These are phyloP conservation scores for Rosa multiflora DNA, from an alignment of 306 rosid genomes.

Conservation along the genomic window DNA sequence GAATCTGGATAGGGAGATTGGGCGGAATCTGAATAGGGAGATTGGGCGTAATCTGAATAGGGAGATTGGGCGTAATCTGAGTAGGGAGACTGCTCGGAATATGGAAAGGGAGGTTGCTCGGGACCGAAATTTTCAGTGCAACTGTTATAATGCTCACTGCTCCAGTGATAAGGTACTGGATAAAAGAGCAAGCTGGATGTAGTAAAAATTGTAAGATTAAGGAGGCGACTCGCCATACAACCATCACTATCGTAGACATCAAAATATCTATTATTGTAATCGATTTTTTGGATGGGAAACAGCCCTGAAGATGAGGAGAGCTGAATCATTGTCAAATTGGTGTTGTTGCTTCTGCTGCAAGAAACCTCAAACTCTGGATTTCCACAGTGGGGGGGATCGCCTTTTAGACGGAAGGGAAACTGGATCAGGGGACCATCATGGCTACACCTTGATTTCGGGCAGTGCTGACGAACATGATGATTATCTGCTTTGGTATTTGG, in stretches of 20 bases:
- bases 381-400: constrained; percentile 22
- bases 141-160: too few relatives aligned
- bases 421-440: constrained; percentile 12
- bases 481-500: constrained; percentile 6
- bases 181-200: not conserved
- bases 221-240: constrained; percentile 10
- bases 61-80: not conserved
- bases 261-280: fast-evolving
- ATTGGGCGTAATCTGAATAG: not conserved
- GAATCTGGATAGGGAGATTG: not conserved
- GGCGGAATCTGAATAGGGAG: too few relatives aligned
- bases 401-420: constrained; percentile 42
- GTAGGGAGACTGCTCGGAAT: not conserved
- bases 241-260: not conserved
- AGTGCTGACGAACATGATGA: not conserved
- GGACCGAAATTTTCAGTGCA: too few relatives aligned
- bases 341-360: constrained; percentile 17
- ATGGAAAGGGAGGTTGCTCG: not conserved
- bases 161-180: not conserved
- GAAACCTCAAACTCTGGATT: constrained; percentile 41
- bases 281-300: not conserved
- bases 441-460: constrained; percentile 25
- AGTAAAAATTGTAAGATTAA: not conserved
- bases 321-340: constrained; percentile 7
- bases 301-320: constrained; percentile 11